Evolutionary conservation across 148 eudicot genomes (phyloP).

Genomic region (Polygonum aviculare): DNA sequence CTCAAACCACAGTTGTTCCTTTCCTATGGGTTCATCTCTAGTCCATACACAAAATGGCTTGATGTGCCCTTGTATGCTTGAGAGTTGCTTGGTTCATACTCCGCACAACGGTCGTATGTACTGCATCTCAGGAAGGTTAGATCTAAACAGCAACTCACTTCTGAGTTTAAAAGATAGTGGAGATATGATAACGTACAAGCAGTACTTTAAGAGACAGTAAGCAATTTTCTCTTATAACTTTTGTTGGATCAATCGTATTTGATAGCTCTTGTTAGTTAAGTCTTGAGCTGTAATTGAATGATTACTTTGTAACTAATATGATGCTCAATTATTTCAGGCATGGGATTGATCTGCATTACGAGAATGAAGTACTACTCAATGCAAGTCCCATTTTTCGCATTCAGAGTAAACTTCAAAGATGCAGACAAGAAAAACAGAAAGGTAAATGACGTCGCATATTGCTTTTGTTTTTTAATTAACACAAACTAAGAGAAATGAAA

Average conservation of each 20-base stretch:
- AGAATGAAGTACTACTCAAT: conserved; percentile 40
- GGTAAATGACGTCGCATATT: conserved; percentile 21
- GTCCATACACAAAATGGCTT: conserved; percentile 39
- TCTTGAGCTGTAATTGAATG: not conserved
- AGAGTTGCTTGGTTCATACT: conserved; percentile 62
- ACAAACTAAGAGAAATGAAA: not conserved
- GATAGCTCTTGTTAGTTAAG: not conserved
- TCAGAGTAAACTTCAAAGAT: conserved; percentile 45
- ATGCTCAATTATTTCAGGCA: conserved; percentile 33
- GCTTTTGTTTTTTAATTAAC: not conserved
- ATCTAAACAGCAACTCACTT: conserved; percentile 43
- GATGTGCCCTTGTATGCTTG: conserved; percentile 38
- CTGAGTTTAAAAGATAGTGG: conserved; percentile 28
- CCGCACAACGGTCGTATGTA: conserved; percentile 70
- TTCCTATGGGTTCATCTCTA: conserved; percentile 2
- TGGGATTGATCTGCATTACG: conserved; percentile 46
- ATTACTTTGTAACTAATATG: not conserved
- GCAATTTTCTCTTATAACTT: conserved; percentile 1
- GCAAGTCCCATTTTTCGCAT: conserved; percentile 48
- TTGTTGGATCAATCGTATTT: not conserved
- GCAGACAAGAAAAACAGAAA: conserved; percentile 35
- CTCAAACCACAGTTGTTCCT: conserved; percentile 5
- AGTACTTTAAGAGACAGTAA: conserved; percentile 46
- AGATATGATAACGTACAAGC: conserved; percentile 39
- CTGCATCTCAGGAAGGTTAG: conserved; percentile 37